A percentile compares a stretch with the other conserved stretches of the same genome.
phyloP scores from a whole-genome alignment of 495 filamentous ascomycete species.

The Neurospora sp. region DNA sequence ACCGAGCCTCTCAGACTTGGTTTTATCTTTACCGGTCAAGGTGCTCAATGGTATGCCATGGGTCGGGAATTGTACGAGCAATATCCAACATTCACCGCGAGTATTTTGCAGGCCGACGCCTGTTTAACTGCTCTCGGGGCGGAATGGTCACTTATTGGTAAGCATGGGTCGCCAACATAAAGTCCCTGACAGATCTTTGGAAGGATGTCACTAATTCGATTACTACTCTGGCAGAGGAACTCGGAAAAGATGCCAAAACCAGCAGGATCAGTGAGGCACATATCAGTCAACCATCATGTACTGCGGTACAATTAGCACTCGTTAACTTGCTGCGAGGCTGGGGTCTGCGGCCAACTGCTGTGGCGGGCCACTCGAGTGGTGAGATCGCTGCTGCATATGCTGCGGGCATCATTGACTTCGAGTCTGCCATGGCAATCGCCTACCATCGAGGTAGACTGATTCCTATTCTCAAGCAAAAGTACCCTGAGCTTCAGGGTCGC shows the following conservation, averaged over 20 bases:
- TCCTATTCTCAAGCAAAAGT: constrained; percentile 20
- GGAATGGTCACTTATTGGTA: constrained; percentile 24
- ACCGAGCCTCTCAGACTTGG: constrained; percentile 27
- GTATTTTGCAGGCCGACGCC: constrained; percentile 23
- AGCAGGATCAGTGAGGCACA: constrained; percentile 32
- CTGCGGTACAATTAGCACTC: constrained; percentile 40
- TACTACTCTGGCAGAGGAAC: constrained; percentile 11
- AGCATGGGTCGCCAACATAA: neutral
- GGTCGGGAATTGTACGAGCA: constrained; percentile 37
- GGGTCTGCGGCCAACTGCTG: constrained; percentile 40
- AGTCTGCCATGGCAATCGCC: constrained; percentile 44
- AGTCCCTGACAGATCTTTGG: neutral
- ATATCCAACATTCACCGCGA: constrained; percentile 26
- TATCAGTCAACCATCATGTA: constrained; percentile 41
- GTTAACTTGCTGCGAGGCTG: constrained; percentile 44
- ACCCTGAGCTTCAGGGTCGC: constrained; percentile 25
- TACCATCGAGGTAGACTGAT: constrained; percentile 33
- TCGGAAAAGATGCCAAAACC: constrained; percentile 26
- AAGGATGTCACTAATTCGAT: neutral
- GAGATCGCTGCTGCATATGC: constrained; percentile 48
- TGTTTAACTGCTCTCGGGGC: constrained; percentile 22
- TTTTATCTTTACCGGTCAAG: constrained; percentile 37
- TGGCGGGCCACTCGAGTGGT: constrained; percentile 53
- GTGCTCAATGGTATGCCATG: constrained; percentile 47
- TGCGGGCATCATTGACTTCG: constrained; percentile 33